Evolutionary conservation across 192 early-diverging fungal genomes (phyloP).

Genomic region (Fimicolochytrium jonesii): DNA sequence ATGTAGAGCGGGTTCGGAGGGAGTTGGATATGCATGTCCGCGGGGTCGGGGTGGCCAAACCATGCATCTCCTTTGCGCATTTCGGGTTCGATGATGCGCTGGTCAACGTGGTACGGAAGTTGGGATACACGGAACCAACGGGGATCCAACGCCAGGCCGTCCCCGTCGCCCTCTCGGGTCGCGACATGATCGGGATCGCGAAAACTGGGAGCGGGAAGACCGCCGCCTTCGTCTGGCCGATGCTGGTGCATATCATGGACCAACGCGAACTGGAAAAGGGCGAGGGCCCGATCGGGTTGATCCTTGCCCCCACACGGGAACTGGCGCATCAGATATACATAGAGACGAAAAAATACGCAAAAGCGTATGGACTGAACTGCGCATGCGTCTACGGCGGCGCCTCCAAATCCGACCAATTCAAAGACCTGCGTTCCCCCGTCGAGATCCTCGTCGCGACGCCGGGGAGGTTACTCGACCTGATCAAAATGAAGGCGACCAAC

Average conservation of each 20-base stretch:
- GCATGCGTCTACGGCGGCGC: slow-evolving; percentile 77
- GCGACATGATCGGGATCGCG: slow-evolving; percentile 80
- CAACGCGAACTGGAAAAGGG: slow-evolving; percentile 68
- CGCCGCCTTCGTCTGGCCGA: slow-evolving; percentile 76
- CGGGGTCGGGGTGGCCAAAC: slow-evolving; percentile 59
- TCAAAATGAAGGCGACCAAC: slow-evolving; percentile 84
- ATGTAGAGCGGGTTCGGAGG: slow-evolving; percentile 48
- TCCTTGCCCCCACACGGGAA: slow-evolving; percentile 76
- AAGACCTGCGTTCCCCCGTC: slow-evolving; percentile 60
- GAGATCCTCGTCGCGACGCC: slow-evolving; percentile 84
- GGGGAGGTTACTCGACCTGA: slow-evolving; percentile 83
- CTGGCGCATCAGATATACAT: slow-evolving; percentile 72
- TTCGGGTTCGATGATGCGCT: slow-evolving; percentile 75
- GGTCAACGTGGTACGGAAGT: slow-evolving; percentile 54
- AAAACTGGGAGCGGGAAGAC: slow-evolving; percentile 87
- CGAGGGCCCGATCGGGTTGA: slow-evolving; percentile 77
- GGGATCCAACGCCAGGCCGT: slow-evolving; percentile 77
- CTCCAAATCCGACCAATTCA: slow-evolving; percentile 79
- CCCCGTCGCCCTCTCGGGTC: slow-evolving; percentile 69
- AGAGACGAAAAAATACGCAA: slow-evolving; percentile 80
- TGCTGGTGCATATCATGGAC: slow-evolving; percentile 84
- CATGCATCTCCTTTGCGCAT: slow-evolving; percentile 81
- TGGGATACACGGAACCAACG: slow-evolving; percentile 68
- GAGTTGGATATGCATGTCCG: slow-evolving; percentile 65
- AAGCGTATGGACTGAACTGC: slow-evolving; percentile 62